Evolutionary conservation across 1,139 yeast genomes (phyloP).

Genomic region (Yamadazyma diddensiae): DNA sequence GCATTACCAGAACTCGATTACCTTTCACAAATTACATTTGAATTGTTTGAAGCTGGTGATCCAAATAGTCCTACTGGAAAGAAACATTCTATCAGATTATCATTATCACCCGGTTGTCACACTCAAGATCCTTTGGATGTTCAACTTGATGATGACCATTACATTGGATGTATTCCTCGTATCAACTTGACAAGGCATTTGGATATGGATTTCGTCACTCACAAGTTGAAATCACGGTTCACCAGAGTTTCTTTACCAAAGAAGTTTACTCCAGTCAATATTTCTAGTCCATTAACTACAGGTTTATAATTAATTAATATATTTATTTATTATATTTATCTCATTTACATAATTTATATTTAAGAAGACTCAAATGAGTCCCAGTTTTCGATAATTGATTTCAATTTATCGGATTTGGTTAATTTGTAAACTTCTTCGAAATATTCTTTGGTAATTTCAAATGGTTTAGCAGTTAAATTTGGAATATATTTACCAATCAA

Average conservation of each 20-base stretch:
- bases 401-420: constrained; percentile 89
- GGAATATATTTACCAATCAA: constrained; percentile 96
- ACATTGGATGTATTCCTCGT: constrained; percentile 93
- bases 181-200: constrained; percentile 87
- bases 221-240: constrained; percentile 78
- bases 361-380: constrained; percentile 66
- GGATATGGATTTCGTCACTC: constrained; percentile 87
- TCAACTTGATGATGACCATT: constrained; percentile 92
- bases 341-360: constrained; percentile 3
- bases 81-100: constrained; percentile 82
- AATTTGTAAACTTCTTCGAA: constrained; percentile 92
- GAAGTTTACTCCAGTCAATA: constrained; percentile 86
- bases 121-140: constrained; percentile 97
- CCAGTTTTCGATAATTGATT: constrained; percentile 92
- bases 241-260: constrained; percentile 87
- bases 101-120: constrained; percentile 96
- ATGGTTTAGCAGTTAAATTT: constrained; percentile 97
- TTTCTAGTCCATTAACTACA: constrained; percentile 58
- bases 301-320: constrained; percentile 16
- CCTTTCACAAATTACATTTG: constrained; percentile 91
- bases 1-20: constrained; percentile 96
- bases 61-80: constrained; percentile 57
- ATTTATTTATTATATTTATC: neutral
- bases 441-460: constrained; percentile 91
- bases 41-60: constrained; percentile 80